These are phyloP conservation scores for Didymella glomerata DNA, from an alignment of 2,329 filamentous ascomycete genomes.

Conservation along the genomic window DNA sequence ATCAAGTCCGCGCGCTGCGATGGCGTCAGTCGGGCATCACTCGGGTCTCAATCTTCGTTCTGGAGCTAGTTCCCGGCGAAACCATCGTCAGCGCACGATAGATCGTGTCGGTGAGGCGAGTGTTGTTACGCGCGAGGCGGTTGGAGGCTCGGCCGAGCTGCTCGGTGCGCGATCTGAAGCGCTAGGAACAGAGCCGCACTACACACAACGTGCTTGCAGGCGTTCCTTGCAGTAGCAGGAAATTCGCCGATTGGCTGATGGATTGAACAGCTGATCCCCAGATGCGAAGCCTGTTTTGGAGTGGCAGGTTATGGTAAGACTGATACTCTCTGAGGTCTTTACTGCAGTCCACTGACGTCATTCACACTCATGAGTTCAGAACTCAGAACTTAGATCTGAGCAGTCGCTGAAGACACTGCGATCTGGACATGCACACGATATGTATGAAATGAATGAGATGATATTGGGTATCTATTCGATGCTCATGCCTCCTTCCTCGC, in stretches of 20 bases:
- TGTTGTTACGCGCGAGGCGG: background rate
- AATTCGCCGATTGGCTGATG: slow-evolving; percentile 32
- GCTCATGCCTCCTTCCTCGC: slow-evolving; percentile 35
- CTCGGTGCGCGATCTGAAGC: slow-evolving; percentile 1
- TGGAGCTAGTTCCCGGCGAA: background rate
- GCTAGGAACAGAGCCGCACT: slow-evolving; percentile 11
- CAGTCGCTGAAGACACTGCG: background rate
- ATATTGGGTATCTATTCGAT: background rate
- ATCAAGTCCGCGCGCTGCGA: background rate
- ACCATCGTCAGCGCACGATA: background rate
- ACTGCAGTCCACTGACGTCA: background rate
- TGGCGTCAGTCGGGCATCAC: slow-evolving; percentile 2
- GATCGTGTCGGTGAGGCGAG: background rate
- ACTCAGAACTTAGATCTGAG: background rate
- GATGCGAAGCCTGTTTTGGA: too few species aligned
- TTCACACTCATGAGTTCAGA: too few species aligned
- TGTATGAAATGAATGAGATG: background rate
- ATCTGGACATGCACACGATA: background rate
- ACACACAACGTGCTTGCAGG: background rate
- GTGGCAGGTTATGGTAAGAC: background rate
- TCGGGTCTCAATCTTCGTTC: slow-evolving; percentile 2
- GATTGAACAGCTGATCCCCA: background rate
- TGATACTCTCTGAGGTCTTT: background rate
- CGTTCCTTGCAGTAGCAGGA: slow-evolving; percentile 37
- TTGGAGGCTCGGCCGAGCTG: slow-evolving; percentile 11